Percentiles rank a stretch among this genome's conserved stretches.
These are phyloP conservation scores for Colletotrichum brevisporum DNA, from an alignment of 2,329 filamentous ascomycete species.

Conservation along the genomic window DNA sequence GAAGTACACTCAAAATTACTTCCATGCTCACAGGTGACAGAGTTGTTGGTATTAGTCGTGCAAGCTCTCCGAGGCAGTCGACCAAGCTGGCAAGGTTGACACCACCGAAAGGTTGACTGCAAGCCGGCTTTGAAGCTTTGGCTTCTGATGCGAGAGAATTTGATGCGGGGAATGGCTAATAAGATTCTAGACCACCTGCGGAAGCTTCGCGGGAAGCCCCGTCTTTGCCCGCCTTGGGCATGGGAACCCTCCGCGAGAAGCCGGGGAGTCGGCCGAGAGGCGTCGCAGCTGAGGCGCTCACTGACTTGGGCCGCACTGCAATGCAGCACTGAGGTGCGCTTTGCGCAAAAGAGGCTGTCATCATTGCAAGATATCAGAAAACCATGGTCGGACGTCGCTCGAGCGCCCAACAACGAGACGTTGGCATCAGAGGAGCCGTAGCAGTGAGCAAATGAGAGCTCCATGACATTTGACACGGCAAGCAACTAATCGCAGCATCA, in stretches of 20 bases:
- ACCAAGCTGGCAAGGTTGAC: not conserved
- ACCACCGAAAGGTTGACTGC: not conserved
- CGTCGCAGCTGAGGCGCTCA: not conserved
- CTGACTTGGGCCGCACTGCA: not conserved
- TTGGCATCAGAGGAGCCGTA: no score
- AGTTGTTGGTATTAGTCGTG: not conserved
- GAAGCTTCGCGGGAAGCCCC: not conserved
- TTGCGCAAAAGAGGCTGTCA: no score
- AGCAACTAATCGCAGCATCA: no score
- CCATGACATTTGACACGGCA: no score
- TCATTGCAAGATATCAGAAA: no score
- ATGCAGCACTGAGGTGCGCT: no score
- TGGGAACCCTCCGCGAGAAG: not conserved
- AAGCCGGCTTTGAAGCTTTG: not conserved
- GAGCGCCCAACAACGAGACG: no score
- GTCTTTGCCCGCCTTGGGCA: not conserved
- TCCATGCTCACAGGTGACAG: not conserved
- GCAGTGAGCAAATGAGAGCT: no score
- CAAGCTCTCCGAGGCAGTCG: not conserved
- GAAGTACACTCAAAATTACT: not conserved
- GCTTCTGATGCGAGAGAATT: not conserved
- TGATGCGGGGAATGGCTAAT: constrained; percentile 4
- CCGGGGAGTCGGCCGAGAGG: not conserved
- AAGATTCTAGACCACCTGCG: not conserved
- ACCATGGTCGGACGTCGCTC: no score